These are phyloP conservation scores for Bimuria novae-zelandiae DNA, from an alignment of 2,329 filamentous ascomycete genomes.

Conservation along the genomic window DNA sequence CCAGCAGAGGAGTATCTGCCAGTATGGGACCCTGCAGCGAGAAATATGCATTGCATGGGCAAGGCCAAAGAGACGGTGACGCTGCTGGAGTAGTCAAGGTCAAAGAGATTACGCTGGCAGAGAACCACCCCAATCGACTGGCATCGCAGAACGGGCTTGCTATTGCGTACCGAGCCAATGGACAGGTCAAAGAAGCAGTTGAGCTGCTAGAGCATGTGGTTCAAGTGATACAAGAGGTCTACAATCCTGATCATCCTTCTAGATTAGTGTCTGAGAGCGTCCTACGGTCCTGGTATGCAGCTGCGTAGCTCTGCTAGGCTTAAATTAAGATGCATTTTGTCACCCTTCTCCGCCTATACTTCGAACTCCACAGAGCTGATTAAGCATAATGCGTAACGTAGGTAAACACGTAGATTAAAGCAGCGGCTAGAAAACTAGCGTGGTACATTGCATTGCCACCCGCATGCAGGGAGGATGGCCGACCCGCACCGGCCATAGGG, in stretches of 20 bases:
- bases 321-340: not conserved
- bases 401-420: too few species aligned
- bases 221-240: not conserved
- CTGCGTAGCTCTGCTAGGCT: not conserved
- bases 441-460: too few species aligned
- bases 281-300: not conserved
- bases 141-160: slow-evolving; percentile 11
- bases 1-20: too few species aligned
- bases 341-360: not conserved
- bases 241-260: not conserved
- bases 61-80: too few species aligned
- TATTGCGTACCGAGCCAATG: slow-evolving; percentile 7
- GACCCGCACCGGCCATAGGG: too few species aligned
- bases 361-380: not conserved
- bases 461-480: too few species aligned
- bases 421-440: too few species aligned
- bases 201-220: slow-evolving; percentile 9
- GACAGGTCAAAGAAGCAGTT: slow-evolving; percentile 11
- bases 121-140: slow-evolving; percentile 6
- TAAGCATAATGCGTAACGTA: too few species aligned
- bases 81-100: too few species aligned
- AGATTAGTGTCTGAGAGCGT: not conserved
- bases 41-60: too few species aligned
- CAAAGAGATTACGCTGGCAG: too few species aligned
- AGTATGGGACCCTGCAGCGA: too few species aligned